Base-by-base conservation (phyloP, 2,329 filamentous ascomycete genomes). In the Fusarium anthophilum region DNA sequence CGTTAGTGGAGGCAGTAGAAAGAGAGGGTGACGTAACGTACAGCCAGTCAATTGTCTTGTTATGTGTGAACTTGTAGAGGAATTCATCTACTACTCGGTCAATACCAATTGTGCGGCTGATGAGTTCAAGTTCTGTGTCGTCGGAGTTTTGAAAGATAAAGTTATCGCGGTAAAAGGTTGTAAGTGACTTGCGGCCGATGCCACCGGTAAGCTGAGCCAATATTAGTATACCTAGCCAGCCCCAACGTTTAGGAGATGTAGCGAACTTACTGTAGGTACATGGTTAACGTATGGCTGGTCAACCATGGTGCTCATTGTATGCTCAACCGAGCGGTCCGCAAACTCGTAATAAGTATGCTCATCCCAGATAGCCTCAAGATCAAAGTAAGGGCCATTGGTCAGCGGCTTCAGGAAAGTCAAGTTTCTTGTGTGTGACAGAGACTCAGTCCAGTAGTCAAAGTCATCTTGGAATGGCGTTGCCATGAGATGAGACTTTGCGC, bases 281-380 rank as follows among this genome's bases (percentile, higher is more conserved):
- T 95, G 92, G 78, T 95, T 95, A 3, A 95, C 93, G 77, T 95
- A 94, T 4, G 93, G 93, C 79, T 94, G 90, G 54, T 91, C 86
- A 4, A 94, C 92, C 93, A 95, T 95, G 0, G 93, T 95, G n/a
- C 86, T 86, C 93, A 95, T 95, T 0, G 93, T 95, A 72, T 90
- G 88, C 70, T 90, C 90, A 0, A 94, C 92, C 5, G 89, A 89
- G 17, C 92, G 87, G 63, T 91, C 89, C 3, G 81, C 89, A 79
- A 95, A 95, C 79, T 95, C 92, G 74, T 88, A 92, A 48, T 87
- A 86, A 0, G 91, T 93, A 79, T 96, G 93, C 80, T 95, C 92
- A 13, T 94, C 92, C 93, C 93, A 96, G 55, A 95, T 91, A 3
- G 87, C 87, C 78, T 95, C 93, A 14, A 95, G 87, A 73, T 95